Base-by-base conservation (phyloP, 2,329 filamentous ascomycete genomes). In the Verticillium isaacii region DNA sequence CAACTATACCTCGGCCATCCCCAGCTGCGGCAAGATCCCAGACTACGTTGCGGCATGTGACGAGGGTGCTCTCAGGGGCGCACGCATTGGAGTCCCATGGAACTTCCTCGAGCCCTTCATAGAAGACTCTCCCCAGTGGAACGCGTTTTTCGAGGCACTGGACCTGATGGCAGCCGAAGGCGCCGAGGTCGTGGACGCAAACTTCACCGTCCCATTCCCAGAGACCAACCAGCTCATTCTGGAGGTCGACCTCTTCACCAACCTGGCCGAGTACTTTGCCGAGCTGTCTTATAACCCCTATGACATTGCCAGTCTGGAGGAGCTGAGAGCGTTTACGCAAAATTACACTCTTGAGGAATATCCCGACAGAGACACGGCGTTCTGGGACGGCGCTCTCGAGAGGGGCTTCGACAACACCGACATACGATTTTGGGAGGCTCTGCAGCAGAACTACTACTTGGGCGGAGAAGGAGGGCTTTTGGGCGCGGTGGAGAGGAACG, bases 211-310 rank as follows among this genome's bases (percentile, higher is more conserved):
- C 2, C 86, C 78, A 67, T 76, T 86, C n/a, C 90, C 92, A 63
- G 85, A 91, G 73, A 90, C 87, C 15, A 89, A 91, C 71, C 92
- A 88, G 73, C 89, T 86, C 0, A 85, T 89, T 57, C 80, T 92
- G 65, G 91, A 90, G 72, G 85, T 88, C 0, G 87, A 90, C 70
- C 89, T 89, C 68, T 89, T 89, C 73, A 82, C 81, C 68, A 79
- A 83, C 69, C 80, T 91, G 71, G 80, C 82, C 60, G 72, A 76
- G 1, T 92, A 91, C 66, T 82, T 91, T 0, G 77, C 83, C 1
- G 82, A 87, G 65, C 78, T 91, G 14, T 36, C 34, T 14, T 36
- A 11, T 5, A 36, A 36, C 5, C 86, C 87, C 0, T 76, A 82
- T 64, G 0, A 80, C 60, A 74, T 91, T 57, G 75, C 74, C 9